These are phyloP conservation scores for Magnaporthiopsis poae DNA, from an alignment of 2,329 filamentous ascomycete species.

Conservation along the genomic window DNA sequence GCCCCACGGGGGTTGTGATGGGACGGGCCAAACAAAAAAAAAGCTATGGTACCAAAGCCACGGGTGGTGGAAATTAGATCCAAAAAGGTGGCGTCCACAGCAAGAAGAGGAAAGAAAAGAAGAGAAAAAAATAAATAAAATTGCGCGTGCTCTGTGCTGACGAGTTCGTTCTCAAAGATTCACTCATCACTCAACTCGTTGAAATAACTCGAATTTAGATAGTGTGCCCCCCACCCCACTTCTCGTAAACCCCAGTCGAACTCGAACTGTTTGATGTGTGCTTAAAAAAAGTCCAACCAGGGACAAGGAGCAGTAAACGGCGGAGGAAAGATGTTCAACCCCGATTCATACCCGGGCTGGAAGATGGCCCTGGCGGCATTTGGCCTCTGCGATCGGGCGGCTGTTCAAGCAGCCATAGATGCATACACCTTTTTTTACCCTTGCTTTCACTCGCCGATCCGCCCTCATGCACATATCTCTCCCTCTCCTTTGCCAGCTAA, in stretches of 20 bases:
- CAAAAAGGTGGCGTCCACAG: neutral
- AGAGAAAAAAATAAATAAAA: neutral
- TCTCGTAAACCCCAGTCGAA: neutral
- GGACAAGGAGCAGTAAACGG: neutral
- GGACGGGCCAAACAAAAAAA: too few relatives aligned
- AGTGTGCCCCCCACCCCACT: neutral
- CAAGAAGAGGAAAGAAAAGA: neutral
- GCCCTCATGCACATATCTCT: too few relatives aligned
- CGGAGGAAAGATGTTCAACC: neutral
- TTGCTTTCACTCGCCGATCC: too few relatives aligned
- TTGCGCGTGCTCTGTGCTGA: neutral
- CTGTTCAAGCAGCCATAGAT: neutral
- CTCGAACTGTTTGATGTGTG: neutral
- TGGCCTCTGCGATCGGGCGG: neutral
- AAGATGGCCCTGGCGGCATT: neutral
- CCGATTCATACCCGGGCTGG: neutral
- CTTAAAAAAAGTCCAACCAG: neutral
- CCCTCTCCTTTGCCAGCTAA: neutral
- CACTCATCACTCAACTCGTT: neutral
- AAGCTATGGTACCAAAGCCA: neutral
- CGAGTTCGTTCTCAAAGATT: neutral
- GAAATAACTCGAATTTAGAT: neutral
- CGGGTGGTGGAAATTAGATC: conserved; percentile 2
- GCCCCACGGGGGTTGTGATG: neutral
- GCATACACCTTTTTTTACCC: neutral